Evolutionary conservation across 495 filamentous ascomycete genomes (phyloP), one percentile per base, ranked within the genome.

Genomic region (Cercophora scortea): DNA sequence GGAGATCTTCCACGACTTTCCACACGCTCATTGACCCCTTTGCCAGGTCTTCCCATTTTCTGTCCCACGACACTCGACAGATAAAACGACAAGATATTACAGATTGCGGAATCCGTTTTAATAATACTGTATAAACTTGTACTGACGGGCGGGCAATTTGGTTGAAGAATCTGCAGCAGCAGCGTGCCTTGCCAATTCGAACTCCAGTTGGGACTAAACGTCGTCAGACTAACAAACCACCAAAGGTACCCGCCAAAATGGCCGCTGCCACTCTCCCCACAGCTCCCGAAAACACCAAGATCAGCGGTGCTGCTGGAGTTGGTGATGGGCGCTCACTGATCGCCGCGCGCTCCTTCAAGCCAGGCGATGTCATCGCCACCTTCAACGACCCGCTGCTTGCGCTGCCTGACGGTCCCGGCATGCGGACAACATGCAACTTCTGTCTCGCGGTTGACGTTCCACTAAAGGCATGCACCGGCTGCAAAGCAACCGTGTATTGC

Each of bases 401-500:
- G 3, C 59, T 79, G 12, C 71, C 77, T 4, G 70, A 73, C 49
- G 62, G 56, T 39, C 46, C 62, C 9, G 53, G 55, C 53, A 60
- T 71, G 47, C 47, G 56, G 7, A 58, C 57, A 4, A 71, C 70
- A 32, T 76, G 73, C 64, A 70, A 69, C 59, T 62, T 69, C 59
- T 76, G 73, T 49, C 62, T 76, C 12, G 13, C 58, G 36, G 43
- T 48, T 51, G 16, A 55, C 46, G n/a, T 51, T 25, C 5, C 19
- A 10, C 65, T 78, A 50, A 68, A 62, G 8, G 62, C 66, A 16
- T 86, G 82, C 62, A 67, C 64, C 0, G 67, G 64, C 12, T 86
- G 82, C 65, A 67, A 65, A 32, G 63, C 64, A 3, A 66, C 65
- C 7, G 60, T 67, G 17, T 86, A 85, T 65, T 86, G 82, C 62